Percentiles rank a stretch among this genome's conserved stretches.
Conservation (phyloP, 345 rosid genomes). For the Brassica napus region Da-Ae NC_063438.1:22319501-22320000, state of each 20-base stretch:
- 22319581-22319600: neutral
- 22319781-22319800: neutral
- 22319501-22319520: conserved; percentile 24
- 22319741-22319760: conserved; percentile 67
- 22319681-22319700: conserved; percentile 74
- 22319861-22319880: conserved; percentile 82
- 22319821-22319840: conserved; percentile 1
- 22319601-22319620: conserved; percentile 12
- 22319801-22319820: conserved; percentile 13
- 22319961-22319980: conserved; percentile 15
- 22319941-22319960: neutral
- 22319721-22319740: conserved; percentile 71
- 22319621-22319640: conserved; percentile 60
- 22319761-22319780: neutral
- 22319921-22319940: neutral
- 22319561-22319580: neutral
- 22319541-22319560: conserved; percentile 26
- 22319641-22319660: conserved; percentile 39
- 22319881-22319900: conserved; percentile 84
- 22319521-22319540: conserved; percentile 23
- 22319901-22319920: conserved; percentile 60
- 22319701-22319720: conserved; percentile 79
- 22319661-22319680: conserved; percentile 81
- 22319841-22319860: conserved; percentile 49
- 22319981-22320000: neutral